Evolutionary conservation across 2,329 filamentous ascomycete species (phyloP).

Genomic region (Dactylellina sp.): DNA sequence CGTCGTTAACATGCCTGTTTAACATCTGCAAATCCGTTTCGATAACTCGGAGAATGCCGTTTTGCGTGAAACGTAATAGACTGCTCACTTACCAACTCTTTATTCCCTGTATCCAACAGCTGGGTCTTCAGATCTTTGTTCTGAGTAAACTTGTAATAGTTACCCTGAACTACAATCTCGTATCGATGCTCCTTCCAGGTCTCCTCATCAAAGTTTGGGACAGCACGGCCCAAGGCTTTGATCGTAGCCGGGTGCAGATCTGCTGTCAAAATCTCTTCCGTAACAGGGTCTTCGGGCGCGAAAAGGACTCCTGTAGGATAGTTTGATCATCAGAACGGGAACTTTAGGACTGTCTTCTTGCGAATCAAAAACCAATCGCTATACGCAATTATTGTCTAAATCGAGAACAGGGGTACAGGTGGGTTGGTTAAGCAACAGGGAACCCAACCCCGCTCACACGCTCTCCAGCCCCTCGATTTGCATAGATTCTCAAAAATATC

Average conservation of each 20-base stretch:
- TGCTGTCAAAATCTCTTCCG: conserved; percentile 66
- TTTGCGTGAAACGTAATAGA: background rate
- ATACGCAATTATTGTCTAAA: conserved; percentile 3
- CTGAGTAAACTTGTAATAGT: conserved; percentile 61
- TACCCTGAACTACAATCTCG: conserved; percentile 68
- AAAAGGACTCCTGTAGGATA: conserved; percentile 44
- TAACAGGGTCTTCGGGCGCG: conserved; percentile 62
- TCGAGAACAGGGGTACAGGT: conserved; percentile 12
- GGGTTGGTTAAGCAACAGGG: background rate
- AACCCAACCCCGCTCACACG: background rate
- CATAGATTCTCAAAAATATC: conserved; percentile 1
- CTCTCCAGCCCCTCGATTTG: conserved; percentile 6
- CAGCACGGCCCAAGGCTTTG: conserved; percentile 70
- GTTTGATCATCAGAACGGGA: conserved; percentile 38
- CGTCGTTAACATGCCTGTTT: background rate
- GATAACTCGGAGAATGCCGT: background rate
- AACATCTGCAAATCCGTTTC: background rate
- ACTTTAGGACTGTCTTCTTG: conserved; percentile 28
- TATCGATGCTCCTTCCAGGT: conserved; percentile 69
- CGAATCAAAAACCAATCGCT: conserved; percentile 20
- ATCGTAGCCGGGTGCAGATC: conserved; percentile 62
- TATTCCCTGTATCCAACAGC: conserved; percentile 71
- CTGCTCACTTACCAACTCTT: conserved; percentile 66
- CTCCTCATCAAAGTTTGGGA: conserved; percentile 68
- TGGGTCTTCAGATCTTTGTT: conserved; percentile 65